Conservation (phyloP, 495 filamentous ascomycete species). For the Aspergillus hancockii region DNA sequence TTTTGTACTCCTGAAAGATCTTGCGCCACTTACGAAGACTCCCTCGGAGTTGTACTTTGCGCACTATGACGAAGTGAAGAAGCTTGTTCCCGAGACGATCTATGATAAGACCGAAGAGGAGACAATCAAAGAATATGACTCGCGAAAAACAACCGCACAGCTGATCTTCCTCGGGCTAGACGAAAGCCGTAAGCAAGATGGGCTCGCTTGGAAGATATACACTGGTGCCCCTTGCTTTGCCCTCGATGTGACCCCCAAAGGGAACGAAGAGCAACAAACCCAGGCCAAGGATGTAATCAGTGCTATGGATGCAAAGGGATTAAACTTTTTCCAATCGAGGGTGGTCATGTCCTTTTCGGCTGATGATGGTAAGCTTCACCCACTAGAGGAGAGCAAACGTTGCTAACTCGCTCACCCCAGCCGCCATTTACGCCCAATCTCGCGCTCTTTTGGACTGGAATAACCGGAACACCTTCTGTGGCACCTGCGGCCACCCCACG, state of each 20-base stretch:
- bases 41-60: conserved; percentile 60
- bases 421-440: conserved; percentile 88
- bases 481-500: conserved; percentile 79
- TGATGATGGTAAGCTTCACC: conserved; percentile 54
- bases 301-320: conserved; percentile 56
- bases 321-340: conserved; percentile 60
- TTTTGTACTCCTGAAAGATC: conserved; percentile 77
- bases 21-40: conserved; percentile 69
- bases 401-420: conserved; percentile 41
- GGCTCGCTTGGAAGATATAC: conserved; percentile 61
- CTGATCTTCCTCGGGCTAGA: conserved; percentile 88
- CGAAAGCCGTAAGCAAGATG: conserved; percentile 56
- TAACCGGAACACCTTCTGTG: conserved; percentile 87
- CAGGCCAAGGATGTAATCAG: conserved; percentile 50
- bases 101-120: conserved; percentile 75
- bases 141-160: conserved; percentile 61
- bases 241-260: conserved; percentile 80
- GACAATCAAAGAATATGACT: conserved; percentile 71
- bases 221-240: conserved; percentile 82
- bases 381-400: neutral
- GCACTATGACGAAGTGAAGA: conserved; percentile 60
- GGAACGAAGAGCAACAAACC: conserved; percentile 49
- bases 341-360: conserved; percentile 59
- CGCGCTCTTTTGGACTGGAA: conserved; percentile 95
- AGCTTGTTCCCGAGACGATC: conserved; percentile 69